These are phyloP conservation scores for Diospyros kaki DNA, from an alignment of 148 eudicot species.

Conservation along the genomic window DNA sequence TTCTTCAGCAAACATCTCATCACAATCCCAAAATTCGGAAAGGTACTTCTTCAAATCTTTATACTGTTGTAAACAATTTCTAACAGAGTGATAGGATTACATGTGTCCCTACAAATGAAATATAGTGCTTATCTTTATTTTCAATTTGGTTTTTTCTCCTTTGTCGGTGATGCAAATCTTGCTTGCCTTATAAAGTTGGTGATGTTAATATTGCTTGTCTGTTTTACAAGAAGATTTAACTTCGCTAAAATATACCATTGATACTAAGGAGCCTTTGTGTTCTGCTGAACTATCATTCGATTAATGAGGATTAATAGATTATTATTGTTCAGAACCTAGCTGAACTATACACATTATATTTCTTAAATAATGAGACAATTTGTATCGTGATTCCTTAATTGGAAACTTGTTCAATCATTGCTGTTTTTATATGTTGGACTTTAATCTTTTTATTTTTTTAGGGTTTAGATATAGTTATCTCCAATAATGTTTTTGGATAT, in stretches of 20 bases:
- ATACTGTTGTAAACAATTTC: background rate
- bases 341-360: background rate
- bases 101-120: background rate
- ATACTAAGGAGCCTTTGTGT: background rate
- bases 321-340: background rate
- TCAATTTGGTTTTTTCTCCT: background rate
- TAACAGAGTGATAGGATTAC: background rate
- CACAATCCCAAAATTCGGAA: slow-evolving; percentile 86
- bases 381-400: background rate
- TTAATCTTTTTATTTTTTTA: background rate
- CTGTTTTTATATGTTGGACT: background rate
- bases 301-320: background rate
- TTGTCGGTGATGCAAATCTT: background rate
- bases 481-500: background rate
- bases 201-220: background rate
- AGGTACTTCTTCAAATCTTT: slow-evolving; percentile 40
- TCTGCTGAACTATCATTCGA: background rate
- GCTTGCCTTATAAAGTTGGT: background rate
- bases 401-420: background rate
- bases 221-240: background rate
- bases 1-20: slow-evolving; percentile 93
- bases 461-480: background rate
- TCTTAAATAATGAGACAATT: background rate
- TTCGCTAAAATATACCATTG: background rate
- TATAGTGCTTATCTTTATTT: background rate